Base-by-base conservation (phyloP, 2,329 filamentous ascomycete genomes). In the Diaporthe sp. region DNA sequence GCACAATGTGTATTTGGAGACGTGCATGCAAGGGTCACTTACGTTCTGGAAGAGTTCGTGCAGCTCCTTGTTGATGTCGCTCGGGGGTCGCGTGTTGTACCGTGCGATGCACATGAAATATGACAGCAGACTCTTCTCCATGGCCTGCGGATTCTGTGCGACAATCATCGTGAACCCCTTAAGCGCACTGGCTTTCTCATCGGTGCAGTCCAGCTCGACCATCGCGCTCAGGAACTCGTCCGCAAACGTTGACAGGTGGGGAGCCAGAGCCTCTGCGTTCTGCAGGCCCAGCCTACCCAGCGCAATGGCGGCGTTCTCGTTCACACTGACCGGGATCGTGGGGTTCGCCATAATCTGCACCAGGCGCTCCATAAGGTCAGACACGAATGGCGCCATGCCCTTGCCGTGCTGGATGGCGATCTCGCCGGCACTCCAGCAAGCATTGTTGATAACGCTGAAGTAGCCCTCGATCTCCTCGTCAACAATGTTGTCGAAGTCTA, bases 401-500 rank as follows among this genome's bases (percentile, higher is more conserved):
- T 92, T 91, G 78, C 92, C 91, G 82, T 94, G 89, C 77, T 95
- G 92, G 83, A 98, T 92, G 22, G 95, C 92, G 77, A 98, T 97
- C 86, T 99, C 97, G 57, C 97, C 97, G 34, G 92, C 93, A 9
- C 96, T 97, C 97, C 97, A 99, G 86, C 96, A 98, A 31, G 97
- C 96, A 82, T 99, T 99, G 89, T 98, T 99, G 76, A 98, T 92
- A 42, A 98, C 96, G 76, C 95, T 95, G 83, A 98, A 98, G 19
- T 92, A 93, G 25, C 91, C 94, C 78, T 98, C 95, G 62, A 95
- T 92, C 76, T 95, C 94, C 79, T 97, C 95, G 76, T 96, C 94
- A 25, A 92, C 85, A 69, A 95, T 90, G 73, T 89, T 89, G 77
- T 95, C 93, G 78, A 98, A 87, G 78, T 98, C 96, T 39, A 99